A percentile compares a stretch with the other conserved stretches of the same genome.
phyloP scores from a whole-genome alignment of 2,329 filamentous ascomycete genomes.

The Neopestalotiopsis sp. region DNA sequence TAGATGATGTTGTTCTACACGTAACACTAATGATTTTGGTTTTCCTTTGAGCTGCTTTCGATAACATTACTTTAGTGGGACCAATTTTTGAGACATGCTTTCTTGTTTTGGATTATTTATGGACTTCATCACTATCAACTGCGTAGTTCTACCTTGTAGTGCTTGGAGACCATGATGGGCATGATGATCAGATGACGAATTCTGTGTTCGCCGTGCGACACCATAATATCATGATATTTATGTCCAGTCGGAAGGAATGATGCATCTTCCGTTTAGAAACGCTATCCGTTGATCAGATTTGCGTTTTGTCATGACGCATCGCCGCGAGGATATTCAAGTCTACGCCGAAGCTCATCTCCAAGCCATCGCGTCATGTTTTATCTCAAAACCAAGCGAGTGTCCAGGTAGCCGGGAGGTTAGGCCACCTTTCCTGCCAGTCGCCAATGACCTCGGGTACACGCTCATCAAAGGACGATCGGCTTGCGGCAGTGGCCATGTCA shows the following conservation, averaged over 20 bases:
- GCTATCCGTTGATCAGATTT: too few relatives aligned
- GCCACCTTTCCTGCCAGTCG: slow-evolving; percentile 94
- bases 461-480: slow-evolving; percentile 84
- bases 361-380: background rate
- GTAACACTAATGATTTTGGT: too few relatives aligned
- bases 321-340: too few relatives aligned
- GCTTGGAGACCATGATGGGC: background rate
- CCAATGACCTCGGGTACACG: slow-evolving; percentile 89
- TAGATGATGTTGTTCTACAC: too few relatives aligned
- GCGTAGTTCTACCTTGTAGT: background rate
- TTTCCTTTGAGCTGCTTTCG: too few relatives aligned
- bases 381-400: slow-evolving; percentile 90
- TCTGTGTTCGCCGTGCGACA: background rate
- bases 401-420: slow-evolving; percentile 89
- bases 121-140: background rate
- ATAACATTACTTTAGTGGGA: too few relatives aligned
- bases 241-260: too few relatives aligned
- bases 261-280: too few relatives aligned
- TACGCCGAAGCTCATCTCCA: background rate
- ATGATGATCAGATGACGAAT: background rate
- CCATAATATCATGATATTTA: too few relatives aligned
- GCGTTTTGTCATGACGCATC: too few relatives aligned
- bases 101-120: background rate
- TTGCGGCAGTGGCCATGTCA: slow-evolving; percentile 69
- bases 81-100: background rate